A percentile compares a stretch with the other conserved stretches of the same genome.
Conservation (phyloP, 257 asterid genomes). For the Apocynum venetum region DNA sequence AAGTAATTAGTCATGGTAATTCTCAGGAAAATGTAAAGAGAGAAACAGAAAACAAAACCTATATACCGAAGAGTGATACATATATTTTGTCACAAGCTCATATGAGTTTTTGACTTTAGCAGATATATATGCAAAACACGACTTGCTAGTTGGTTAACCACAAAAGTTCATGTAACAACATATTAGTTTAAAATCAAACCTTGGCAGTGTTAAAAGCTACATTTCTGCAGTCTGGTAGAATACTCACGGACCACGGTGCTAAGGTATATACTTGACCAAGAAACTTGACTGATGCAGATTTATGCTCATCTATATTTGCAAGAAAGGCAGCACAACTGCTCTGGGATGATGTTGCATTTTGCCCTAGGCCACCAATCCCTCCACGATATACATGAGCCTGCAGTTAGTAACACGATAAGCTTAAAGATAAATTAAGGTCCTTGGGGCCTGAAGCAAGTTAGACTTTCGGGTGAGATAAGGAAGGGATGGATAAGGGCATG, state of each 20-base stretch:
- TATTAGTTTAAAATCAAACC: slow-evolving; percentile 35
- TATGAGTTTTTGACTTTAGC: background rate
- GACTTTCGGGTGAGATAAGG: background rate
- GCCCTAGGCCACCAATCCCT: slow-evolving; percentile 19
- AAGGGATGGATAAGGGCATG: background rate
- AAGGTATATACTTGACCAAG: slow-evolving; percentile 51
- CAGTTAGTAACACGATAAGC: slow-evolving; percentile 13
- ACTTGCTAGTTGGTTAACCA: background rate
- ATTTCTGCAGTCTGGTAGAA: slow-evolving; percentile 82
- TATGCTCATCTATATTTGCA: slow-evolving; percentile 80
- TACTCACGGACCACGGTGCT: slow-evolving; percentile 95
- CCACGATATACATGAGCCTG: slow-evolving; percentile 76
- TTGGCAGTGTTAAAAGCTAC: slow-evolving; percentile 74
- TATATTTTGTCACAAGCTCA: background rate
- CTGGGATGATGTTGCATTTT: slow-evolving; percentile 21
- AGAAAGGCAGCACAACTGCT: slow-evolving; percentile 80
- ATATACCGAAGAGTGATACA: background rate
- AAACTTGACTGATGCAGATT: slow-evolving; percentile 57
- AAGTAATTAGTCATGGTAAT: background rate
- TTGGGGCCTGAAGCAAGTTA: background rate
- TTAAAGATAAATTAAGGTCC: slow-evolving; percentile 6
- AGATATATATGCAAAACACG: background rate
- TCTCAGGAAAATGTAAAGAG: background rate
- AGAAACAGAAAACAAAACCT: background rate
- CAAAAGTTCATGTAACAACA: slow-evolving; percentile 8